Evolutionary conservation across 345 rosid species (phyloP), one percentile per base, ranked within the genome.

Genomic region (Arabis alpina): DNA sequence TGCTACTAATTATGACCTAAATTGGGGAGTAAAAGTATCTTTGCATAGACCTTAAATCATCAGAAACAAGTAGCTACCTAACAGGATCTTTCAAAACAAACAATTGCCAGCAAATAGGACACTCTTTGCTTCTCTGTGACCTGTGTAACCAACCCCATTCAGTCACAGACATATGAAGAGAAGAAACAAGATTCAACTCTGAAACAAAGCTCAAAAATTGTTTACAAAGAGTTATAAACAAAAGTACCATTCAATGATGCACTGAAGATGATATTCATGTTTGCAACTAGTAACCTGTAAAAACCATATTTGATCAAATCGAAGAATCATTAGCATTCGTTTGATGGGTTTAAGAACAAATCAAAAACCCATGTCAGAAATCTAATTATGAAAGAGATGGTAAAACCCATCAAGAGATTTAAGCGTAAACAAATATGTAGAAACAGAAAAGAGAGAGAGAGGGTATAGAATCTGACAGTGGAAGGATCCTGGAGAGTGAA

Each of bases 61-160:
- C 8, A 10, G 40, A 28, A 53, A 1, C 24, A 54, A 54, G 12
- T n/a, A 61, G 28, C 51, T 79, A 90, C 98, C 97, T 78, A 58
- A 77, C 81, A 73, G 90, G 91, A 54, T 90, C 98, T 78, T 75
- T 80, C 30, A 93, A 65, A 58, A 73, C 75, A 80, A 93, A 80
- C 11, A 77, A 71, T 68, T 83, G 98, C 96, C 94, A 93, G 68
- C 94, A 93, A 64, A 93, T 88, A 1, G 96, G 98, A 64, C 98
- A 93, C 76, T 90, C 97, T 70, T 86, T 82, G 87, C 98, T 90
- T 86, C 98, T 87, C 72, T 93, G 94, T 2, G 88, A 91, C 98
- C 98, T 93, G 77, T 30, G 48, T 54, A 61, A 7, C 0, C 0
- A 53, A 4, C 6, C n/a, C 52, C 41, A 66, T 62, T 45, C 71